Evolutionary conservation across 805 yeast species (phyloP).

Genomic region (Ogataea corticis): DNA sequence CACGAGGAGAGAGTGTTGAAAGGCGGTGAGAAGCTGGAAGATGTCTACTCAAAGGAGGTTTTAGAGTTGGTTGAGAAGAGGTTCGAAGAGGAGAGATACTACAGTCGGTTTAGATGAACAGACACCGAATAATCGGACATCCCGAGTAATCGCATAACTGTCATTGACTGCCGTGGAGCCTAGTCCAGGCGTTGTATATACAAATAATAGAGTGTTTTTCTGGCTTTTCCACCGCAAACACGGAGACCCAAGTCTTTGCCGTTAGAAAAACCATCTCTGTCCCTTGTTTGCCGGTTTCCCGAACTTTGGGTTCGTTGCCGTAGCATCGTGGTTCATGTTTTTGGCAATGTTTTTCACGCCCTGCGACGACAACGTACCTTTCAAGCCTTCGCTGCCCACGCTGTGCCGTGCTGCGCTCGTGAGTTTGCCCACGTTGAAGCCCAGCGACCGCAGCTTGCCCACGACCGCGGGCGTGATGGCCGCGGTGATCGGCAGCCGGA

Average conservation of each 20-base stretch:
- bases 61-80: constrained; percentile 59
- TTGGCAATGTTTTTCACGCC: constrained; percentile 28
- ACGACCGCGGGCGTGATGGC: constrained; percentile 87
- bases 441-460: constrained; percentile 64
- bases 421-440: constrained; percentile 70
- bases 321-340: constrained; percentile 31
- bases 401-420: constrained; percentile 36
- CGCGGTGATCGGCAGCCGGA: constrained; percentile 87
- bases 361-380: constrained; percentile 24
- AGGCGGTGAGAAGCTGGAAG: constrained; percentile 62
- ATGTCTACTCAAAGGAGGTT: constrained; percentile 64
- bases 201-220: constrained; percentile 3
- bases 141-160: no score
- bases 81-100: constrained; percentile 73
- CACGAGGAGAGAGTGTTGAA: constrained; percentile 78
- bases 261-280: constrained; percentile 65
- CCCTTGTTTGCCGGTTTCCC: constrained; percentile 52
- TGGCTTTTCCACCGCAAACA: neutral
- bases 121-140: no score
- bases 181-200: constrained; percentile 7
- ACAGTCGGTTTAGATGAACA: constrained; percentile 51
- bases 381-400: constrained; percentile 28
- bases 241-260: no score
- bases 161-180: no score
- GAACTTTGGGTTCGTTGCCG: constrained; percentile 47